Conservation (phyloP, 345 rosid species). For the Lumnitzera littorea region DNA sequence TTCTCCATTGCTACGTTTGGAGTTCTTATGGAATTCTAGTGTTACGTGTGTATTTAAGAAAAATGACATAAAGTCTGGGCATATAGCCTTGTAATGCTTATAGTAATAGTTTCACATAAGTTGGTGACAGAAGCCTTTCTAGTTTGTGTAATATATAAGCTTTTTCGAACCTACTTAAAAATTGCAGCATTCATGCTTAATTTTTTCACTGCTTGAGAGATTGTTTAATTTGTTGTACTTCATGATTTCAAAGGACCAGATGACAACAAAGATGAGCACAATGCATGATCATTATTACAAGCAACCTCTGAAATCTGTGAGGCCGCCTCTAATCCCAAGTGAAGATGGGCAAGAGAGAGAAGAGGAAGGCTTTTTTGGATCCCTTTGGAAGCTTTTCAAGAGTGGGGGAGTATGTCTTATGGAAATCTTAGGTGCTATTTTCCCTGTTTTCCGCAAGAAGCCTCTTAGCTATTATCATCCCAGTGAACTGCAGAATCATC, state of each 20-base stretch:
- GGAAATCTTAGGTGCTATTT: constrained; percentile 62
- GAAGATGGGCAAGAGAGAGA: constrained; percentile 65
- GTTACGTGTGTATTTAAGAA: too few relatives aligned
- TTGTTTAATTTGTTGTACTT: constrained; percentile 3
- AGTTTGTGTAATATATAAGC: background rate
- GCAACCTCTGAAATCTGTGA: constrained; percentile 44
- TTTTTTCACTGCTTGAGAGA: background rate
- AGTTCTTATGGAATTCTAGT: too few relatives aligned
- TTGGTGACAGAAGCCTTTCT: too few relatives aligned
- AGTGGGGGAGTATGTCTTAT: constrained; percentile 42
- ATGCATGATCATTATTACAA: constrained; percentile 35
- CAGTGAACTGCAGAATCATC: constrained; percentile 17
- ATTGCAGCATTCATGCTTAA: background rate
- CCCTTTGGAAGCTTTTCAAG: constrained; percentile 45
- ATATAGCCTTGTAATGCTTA: too few relatives aligned
- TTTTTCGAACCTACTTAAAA: background rate
- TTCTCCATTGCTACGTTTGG: too few relatives aligned
- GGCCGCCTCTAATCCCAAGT: constrained; percentile 70
- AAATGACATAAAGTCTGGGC: too few relatives aligned
- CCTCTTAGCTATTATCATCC: constrained; percentile 27
- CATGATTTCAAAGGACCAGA: constrained; percentile 43
- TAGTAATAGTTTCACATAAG: too few relatives aligned
- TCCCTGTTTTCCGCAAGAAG: constrained; percentile 55
- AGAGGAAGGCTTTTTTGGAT: constrained; percentile 70
- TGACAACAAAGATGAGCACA: constrained; percentile 13